phyloP scores from a whole-genome alignment of 78 protist species.

The Neovahlkampfia damariscottae region DNA sequence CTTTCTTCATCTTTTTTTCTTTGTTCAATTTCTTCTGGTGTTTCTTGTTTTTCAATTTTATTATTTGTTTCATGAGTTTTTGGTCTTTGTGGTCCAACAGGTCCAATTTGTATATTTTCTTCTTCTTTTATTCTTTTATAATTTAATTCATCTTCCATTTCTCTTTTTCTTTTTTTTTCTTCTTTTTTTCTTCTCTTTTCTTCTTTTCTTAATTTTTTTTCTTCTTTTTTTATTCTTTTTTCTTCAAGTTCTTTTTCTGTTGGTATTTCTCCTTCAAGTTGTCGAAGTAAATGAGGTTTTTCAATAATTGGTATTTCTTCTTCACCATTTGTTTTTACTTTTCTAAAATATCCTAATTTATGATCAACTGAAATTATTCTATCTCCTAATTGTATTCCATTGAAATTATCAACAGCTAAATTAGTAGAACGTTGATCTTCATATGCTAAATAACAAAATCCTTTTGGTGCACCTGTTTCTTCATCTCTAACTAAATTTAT shows the following conservation, averaged over 20 bases:
- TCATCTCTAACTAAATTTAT: conserved; percentile 62
- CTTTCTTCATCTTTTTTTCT: neutral
- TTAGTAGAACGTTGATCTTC: conserved; percentile 73
- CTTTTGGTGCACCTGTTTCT: conserved; percentile 71
- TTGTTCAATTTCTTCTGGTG: neutral
- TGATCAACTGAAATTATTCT: neutral
- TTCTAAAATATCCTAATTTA: neutral
- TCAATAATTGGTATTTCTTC: neutral
- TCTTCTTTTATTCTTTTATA: neutral
- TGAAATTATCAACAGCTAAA: conserved; percentile 86
- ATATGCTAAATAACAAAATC: conserved; percentile 74
- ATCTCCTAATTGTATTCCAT: conserved; percentile 54
- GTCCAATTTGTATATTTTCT: neutral
- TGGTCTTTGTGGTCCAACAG: too few species aligned
- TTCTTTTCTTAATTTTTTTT: neutral
- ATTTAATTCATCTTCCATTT: neutral
- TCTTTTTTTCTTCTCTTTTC: conserved; percentile 1
- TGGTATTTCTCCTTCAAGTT: too few species aligned
- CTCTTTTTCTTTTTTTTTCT: neutral
- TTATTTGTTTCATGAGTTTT: neutral
- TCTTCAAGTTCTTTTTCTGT: too few species aligned
- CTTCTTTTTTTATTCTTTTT: neutral
- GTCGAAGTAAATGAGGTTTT: neutral
- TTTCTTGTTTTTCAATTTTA: neutral
- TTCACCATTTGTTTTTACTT: neutral